Base-by-base conservation (phyloP, 306 rosid genomes). In the Hippophae gyantsensis region DNA sequence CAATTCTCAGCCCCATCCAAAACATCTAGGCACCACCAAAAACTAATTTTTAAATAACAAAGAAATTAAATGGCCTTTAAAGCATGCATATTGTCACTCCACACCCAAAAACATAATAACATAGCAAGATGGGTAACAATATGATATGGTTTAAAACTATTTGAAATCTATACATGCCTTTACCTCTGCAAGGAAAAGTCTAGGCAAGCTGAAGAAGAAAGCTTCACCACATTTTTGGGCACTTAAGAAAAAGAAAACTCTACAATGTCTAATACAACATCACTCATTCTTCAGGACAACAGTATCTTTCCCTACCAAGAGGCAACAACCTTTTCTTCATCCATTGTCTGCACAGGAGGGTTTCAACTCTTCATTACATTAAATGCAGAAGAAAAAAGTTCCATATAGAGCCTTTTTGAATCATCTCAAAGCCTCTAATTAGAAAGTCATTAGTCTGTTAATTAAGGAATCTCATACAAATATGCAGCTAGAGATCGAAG, bases 331-430 rank as follows among this genome's bases (percentile, higher is more conserved):
- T 18, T 1, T 18, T 46, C 75, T 82, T 59, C 81, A 78, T 67
- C 75, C 97, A 6, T 52, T 87, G 82, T 86, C 95, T 62, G 77
- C 69, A 52, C 96, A 83, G 69, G 96, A 85, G 75, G 90, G 83
- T 62, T 88, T 90, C 70, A 77, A 79, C 76, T 90, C 97, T 45
- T 96, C 95, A 7, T 7, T 72, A 42, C 76, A 76, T 25, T 84
- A 78, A 70, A 66, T 72, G 66, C 53, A 18, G 23, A 18, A 18
- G 1, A 18, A 18, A 18, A 0, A 18, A 18, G 23, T 18, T 18
- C 23, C 23, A 18, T 18, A 18, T 18, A 18, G n/a, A n/a, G n/a
- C n/a, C 23, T 18, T 1, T 18, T 18, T 18, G 23, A 18, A 18
- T 18, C 23, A 18, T 18, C 23, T 18, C 23, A 18, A 18, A 18